Base-by-base conservation (phyloP, 768 basidiomycete species). In the Cystofilobasidium bisporidii region DNA sequence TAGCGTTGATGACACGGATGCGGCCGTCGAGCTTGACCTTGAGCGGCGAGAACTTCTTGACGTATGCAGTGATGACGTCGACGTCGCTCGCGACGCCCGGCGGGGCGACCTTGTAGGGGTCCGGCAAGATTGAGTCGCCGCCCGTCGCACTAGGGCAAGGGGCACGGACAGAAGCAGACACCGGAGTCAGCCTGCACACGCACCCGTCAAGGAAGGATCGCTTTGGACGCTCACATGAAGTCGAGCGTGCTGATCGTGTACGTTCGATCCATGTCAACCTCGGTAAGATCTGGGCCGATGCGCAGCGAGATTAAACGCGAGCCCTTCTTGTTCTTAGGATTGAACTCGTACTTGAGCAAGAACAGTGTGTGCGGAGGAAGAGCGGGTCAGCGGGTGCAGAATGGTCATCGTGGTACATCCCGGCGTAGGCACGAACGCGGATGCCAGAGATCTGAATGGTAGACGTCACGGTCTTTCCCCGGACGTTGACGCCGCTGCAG, bases 361-460 rank as follows among this genome's bases (percentile, higher is more conserved):
- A n/a, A n/a, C n/a, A n/a, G n/a, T n/a, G n/a, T n/a, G n/a, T n/a
- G n/a, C n/a, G n/a, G n/a, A n/a, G n/a, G n/a, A n/a, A n/a, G n/a
- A n/a, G n/a, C n/a, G n/a, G n/a, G n/a, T n/a, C n/a, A n/a, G n/a
- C n/a, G n/a, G n/a, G n/a, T n/a, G n/a, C n/a, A n/a, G n/a, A n/a
- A n/a, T n/a, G n/a, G n/a, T n/a, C n/a, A n/a, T n/a, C n/a, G n/a
- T n/a, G n/a, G n/a, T n/a, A n/a, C n/a, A n/a, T n/a, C n/a, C n/a
- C n/a, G n/a, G n/a, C n/a, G n/a, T n/a, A n/a, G n/a, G n/a, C n/a
- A 32, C 50, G 24, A 15, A 55, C 50, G 8, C 30, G 28, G 15
- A 61, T 43, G n/a, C 60, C 60, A 12, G 60, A 18, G 67, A 68
- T 24, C 33, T 81, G 81, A 5, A 80, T 76, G 67, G 79, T 81